Conservation (phyloP, 441 rosid species). For the Gossypium schwendimanii region DNA sequence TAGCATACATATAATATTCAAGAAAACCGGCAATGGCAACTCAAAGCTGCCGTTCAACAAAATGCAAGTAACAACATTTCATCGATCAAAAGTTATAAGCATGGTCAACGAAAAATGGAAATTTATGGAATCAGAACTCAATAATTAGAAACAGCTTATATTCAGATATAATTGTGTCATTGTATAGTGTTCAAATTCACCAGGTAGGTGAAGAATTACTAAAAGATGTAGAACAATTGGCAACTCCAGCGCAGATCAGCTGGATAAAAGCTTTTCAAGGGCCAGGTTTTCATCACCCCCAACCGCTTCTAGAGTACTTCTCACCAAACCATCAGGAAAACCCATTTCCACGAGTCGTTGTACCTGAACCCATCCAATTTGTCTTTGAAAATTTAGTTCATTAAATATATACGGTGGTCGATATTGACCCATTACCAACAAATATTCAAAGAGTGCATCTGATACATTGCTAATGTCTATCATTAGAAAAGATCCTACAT, state of each 20-base stretch:
- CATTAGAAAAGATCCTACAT: neutral
- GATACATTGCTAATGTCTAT: neutral
- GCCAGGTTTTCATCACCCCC: constrained; percentile 95
- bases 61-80: neutral
- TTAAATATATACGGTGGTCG: neutral
- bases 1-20: neutral
- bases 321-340: constrained; percentile 61
- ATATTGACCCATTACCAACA: neutral
- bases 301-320: constrained; percentile 66
- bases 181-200: neutral
- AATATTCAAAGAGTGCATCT: neutral
- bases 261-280: constrained; percentile 80
- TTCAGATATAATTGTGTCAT: constrained; percentile 14
- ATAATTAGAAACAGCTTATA: constrained; percentile 4
- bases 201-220: constrained; percentile 5
- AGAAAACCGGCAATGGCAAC: neutral
- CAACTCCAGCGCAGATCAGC: constrained; percentile 20
- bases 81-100: neutral
- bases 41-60: neutral
- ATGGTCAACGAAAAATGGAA: neutral
- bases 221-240: neutral
- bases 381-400: neutral
- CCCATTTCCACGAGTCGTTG: constrained; percentile 93
- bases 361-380: constrained; percentile 38
- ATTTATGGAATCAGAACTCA: neutral